Conservation (phyloP, 75 land plant species). For the Pinus albicaulis region DNA sequence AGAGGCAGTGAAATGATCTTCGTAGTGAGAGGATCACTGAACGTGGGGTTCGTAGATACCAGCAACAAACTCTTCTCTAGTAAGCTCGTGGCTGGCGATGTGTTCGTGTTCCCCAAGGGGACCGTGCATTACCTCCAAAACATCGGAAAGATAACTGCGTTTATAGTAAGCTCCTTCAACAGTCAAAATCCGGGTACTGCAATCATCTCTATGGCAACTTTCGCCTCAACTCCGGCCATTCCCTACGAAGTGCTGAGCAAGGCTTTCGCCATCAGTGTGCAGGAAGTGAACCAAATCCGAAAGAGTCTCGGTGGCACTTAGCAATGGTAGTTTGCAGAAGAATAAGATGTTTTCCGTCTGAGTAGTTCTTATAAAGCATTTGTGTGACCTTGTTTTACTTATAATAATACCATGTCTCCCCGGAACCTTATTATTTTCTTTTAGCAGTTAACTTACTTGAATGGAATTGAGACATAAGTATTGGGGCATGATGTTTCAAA, state of each 20-base stretch:
- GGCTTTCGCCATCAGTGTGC: conserved; percentile 1
- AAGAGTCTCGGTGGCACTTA: conserved; percentile 15
- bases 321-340: too few relatives aligned
- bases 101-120: conserved; percentile 30
- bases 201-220: neutral
- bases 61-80: conserved; percentile 7
- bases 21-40: conserved; percentile 15
- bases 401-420: too few relatives aligned
- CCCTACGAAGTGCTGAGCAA: conserved; percentile 5
- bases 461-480: too few relatives aligned
- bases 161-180: conserved; percentile 12
- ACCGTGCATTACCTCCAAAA: conserved; percentile 28
- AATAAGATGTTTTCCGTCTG: too few relatives aligned
- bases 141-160: conserved; percentile 6
- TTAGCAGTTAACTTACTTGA: too few relatives aligned
- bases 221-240: conserved; percentile 9
- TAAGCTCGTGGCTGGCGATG: conserved; percentile 14
- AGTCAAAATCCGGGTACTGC: conserved; percentile 26
- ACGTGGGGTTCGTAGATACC: conserved; percentile 27
- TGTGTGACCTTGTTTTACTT: too few relatives aligned
- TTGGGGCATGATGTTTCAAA: too few relatives aligned
- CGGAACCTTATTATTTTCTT: too few relatives aligned
- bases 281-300: conserved; percentile 20
- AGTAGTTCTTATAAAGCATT: too few relatives aligned
- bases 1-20: conserved; percentile 20